Conservation (phyloP, 169 alveolate species). For the Besnoitia besnoiti region DNA sequence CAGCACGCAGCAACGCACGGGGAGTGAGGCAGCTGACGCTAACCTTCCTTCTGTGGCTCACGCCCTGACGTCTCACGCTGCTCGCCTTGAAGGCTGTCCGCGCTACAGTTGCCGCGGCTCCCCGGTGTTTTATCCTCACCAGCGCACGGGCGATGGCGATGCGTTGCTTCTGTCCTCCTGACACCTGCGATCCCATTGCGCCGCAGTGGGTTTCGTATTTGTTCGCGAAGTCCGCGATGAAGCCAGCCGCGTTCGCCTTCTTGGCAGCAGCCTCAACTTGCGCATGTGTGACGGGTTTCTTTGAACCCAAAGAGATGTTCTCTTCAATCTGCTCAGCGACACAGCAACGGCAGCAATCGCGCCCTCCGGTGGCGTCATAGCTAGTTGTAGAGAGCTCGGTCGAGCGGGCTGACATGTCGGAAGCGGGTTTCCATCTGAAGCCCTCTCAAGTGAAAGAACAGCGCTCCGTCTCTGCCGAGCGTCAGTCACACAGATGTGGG, state of each 20-base stretch:
- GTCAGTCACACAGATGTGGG: too few relatives aligned
- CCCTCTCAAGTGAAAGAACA: too few relatives aligned
- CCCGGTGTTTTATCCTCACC: not conserved
- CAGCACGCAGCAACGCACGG: not conserved
- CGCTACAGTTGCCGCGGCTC: too few relatives aligned
- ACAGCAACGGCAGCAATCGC: not conserved
- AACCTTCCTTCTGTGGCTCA: not conserved
- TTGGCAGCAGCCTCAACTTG: slow-evolving; percentile 81
- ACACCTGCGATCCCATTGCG: slow-evolving; percentile 74
- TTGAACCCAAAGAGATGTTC: slow-evolving; percentile 74
- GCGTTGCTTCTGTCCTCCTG: slow-evolving; percentile 83
- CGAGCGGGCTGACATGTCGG: too few relatives aligned
- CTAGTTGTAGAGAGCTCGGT: too few relatives aligned
- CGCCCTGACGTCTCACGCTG: not conserved
- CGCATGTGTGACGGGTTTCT: slow-evolving; percentile 40
- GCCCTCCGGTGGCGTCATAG: too few relatives aligned
- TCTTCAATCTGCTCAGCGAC: slow-evolving; percentile 78
- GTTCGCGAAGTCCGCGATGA: slow-evolving; percentile 78
- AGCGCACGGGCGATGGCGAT: slow-evolving; percentile 82
- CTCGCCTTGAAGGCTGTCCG: too few relatives aligned
- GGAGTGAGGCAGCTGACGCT: not conserved
- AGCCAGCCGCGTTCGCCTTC: slow-evolving; percentile 83
- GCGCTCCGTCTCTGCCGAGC: too few relatives aligned
- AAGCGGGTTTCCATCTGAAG: too few relatives aligned
- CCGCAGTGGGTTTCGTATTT: slow-evolving; percentile 83